Base-by-base conservation (phyloP, 306 rosid genomes). In the Vigna unguiculata region DNA sequence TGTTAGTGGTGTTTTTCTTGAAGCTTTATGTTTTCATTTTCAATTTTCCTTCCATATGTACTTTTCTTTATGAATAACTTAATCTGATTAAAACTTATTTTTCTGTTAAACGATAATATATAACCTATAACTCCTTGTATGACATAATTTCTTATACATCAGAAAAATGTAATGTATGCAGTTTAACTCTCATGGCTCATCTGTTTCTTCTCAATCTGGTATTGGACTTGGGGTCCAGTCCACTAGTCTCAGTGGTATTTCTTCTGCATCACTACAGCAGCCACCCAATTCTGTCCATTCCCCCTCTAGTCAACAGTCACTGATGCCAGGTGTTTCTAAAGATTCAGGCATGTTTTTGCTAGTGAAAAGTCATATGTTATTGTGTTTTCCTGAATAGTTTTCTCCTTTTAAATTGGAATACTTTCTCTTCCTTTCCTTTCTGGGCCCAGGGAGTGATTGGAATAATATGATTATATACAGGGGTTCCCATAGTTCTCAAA, bases 191-290 rank as follows among this genome's bases (percentile, higher is more conserved):
- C 96, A 87, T 71, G 90, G 81, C 66, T 73, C 91, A 49, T 82
- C 96, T 72, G 84, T 89, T 78, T 84, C 94, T 69, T 75, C 97
- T 79, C 97, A 92, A 83, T 82, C 93, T 88, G 90, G 89, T 68
- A 76, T 87, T 65, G 95, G 91, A 64, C 86, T 90, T 72, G 98
- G 97, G 78, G 86, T 86, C 67, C 98, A 92, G 78, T 82, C 92
- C 71, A 81, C 93, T 20, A 85, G 88, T 55, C 89, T 92, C 64
- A 81, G 88, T 78, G 83, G 82, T 75, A 88, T 86, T 85, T 76
- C 96, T 24, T 71, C 97, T 78, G 75, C 87, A 45, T 60, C 91
- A 68, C 74, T 92, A 20, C 99, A 92, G 69, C 97, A 84, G 84
- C 96, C 87, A 70, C 76, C 90, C 55, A 95, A 32, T 84, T 80